phyloP scores from a whole-genome alignment of 106 monocot species.

The Allium sativum region DNA sequence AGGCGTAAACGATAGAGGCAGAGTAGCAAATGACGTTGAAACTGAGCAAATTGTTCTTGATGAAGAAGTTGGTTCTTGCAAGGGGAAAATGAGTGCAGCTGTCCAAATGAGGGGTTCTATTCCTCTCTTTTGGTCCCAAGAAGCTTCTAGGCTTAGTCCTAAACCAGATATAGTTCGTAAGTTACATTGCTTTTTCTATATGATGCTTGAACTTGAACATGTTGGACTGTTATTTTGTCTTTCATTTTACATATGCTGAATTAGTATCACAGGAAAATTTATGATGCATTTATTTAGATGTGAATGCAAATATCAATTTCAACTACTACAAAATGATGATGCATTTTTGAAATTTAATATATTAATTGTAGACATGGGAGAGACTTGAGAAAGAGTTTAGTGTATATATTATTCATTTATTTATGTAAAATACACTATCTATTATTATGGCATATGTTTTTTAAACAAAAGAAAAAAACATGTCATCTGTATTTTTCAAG shows the following conservation, averaged over 20 bases:
- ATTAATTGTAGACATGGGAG: no score
- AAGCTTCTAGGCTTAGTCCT: slow-evolving; percentile 96
- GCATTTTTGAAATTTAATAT: no score
- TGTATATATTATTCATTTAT: no score
- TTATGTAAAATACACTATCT: no score
- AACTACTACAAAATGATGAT: not conserved
- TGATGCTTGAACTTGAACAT: no score
- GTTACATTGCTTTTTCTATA: not conserved
- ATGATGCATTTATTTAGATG: not conserved
- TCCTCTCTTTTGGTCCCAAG: slow-evolving; percentile 99
- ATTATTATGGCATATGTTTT: no score
- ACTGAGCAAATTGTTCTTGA: slow-evolving; percentile 95
- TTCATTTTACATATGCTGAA: no score
- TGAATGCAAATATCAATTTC: not conserved
- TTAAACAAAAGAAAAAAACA: no score
- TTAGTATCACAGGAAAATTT: no score
- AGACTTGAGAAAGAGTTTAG: no score
- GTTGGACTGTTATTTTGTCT: not conserved
- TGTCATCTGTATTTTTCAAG: no score
- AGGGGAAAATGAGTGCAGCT: slow-evolving; percentile 89
- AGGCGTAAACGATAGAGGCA: slow-evolving; percentile 91
- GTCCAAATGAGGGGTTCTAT: slow-evolving; percentile 99
- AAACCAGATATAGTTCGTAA: slow-evolving; percentile 98
- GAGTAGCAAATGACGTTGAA: slow-evolving; percentile 99
- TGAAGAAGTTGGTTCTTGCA: slow-evolving; percentile 71